Evolutionary conservation across 2,329 filamentous ascomycete species (phyloP), one percentile per base, ranked within the genome.

Genomic region (Ophiostoma quercus): DNA sequence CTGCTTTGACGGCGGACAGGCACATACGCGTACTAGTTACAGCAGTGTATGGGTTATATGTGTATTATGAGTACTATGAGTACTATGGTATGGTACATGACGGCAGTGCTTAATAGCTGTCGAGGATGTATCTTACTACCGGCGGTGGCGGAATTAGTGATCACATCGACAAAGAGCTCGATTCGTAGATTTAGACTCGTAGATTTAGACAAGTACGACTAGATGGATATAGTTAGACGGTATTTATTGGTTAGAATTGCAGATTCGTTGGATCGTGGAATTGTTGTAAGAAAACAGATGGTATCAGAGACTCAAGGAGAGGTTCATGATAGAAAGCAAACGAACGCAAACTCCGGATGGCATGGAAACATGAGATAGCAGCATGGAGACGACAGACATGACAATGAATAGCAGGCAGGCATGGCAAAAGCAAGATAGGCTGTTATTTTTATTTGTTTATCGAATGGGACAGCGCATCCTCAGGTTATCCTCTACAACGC

Each of bases 401-500:
- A 12, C 47, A 22, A 54, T 29, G 16, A 19, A 54, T 54, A 22
- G 43, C 29, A n/a, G 8, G 19, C 41, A 66, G 8, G 19, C 41
- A 66, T 66, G 65, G n/a, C 51, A 62, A 65, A 57, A 70, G 47
- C 66, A 37, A 67, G 39, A 70, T 39, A 65, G 67, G 32, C 37
- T 22, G 65, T 57, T 32, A 67, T 65, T 54, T 66, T 66, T 66
- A 66, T 66, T 47, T 66, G 65, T 70, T 67, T 66, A 51, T 68
- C 51, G 43, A 68, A 54, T 54, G 43, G 29, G 43, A 43, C 66
- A 41, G 66, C 66, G 66, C 60, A 41, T 34, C 47, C 37, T 22
- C 57, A 25, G 32, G 37, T 19, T 37, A 41, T 29, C 22, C 37
- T 70, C 51, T 69, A 72, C 67, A 74, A 71, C 47, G 74, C 74